A percentile compares a stretch with the other conserved stretches of the same genome.
Conservation (phyloP, 345 rosid genomes). For the Theobroma cacao region DNA sequence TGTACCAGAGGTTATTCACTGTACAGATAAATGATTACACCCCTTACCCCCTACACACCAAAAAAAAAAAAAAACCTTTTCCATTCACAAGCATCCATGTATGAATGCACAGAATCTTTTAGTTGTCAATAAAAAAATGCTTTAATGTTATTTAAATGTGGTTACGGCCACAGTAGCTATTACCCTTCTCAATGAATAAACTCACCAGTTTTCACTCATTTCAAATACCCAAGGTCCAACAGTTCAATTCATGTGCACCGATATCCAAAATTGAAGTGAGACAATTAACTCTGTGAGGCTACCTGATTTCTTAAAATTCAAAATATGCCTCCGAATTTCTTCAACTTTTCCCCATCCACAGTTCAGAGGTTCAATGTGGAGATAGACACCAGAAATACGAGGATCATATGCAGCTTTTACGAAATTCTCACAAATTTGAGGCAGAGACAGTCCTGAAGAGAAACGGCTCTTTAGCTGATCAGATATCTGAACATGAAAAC, state of each 20-base stretch:
- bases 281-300: not conserved
- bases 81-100: not conserved
- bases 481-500: conserved; percentile 63
- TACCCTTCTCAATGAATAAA: not conserved
- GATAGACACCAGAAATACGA: conserved; percentile 84
- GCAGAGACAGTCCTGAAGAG: conserved; percentile 79
- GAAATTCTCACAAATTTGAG: conserved; percentile 85
- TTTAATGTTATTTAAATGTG: not conserved
- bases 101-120: not conserved
- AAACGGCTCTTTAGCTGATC: conserved; percentile 94
- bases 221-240: not conserved
- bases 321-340: conserved; percentile 79
- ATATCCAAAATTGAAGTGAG: not conserved
- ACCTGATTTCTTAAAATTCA: conserved; percentile 95
- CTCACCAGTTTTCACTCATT: not conserved
- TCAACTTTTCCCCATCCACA: conserved; percentile 98
- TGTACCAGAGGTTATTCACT: not conserved
- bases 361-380: conserved; percentile 73
- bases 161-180: not conserved
- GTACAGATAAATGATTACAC: not conserved
- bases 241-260: not conserved
- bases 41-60: not conserved
- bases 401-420: conserved; percentile 92
- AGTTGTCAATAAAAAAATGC: not conserved
- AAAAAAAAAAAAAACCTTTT: too few relatives aligned